phyloP scores from a whole-genome alignment of 495 filamentous ascomycete species.

The Aspergillus indologenus region DNA sequence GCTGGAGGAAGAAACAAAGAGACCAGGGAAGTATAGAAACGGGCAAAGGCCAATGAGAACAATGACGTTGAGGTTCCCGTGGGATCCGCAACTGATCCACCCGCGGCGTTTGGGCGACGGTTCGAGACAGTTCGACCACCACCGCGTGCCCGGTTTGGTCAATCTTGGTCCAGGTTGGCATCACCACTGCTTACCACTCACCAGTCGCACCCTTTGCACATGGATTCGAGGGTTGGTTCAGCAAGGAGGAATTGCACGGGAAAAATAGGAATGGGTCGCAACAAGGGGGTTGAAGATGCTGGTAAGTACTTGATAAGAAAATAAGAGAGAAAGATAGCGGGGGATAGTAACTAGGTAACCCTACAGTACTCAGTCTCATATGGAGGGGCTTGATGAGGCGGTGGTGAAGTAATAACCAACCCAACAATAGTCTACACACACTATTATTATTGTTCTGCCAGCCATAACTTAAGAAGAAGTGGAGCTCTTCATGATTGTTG shows the following conservation, averaged over 20 bases:
- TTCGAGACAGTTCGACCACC: constrained; percentile 13
- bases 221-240: constrained; percentile 4
- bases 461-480: neutral
- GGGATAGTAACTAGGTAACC: neutral
- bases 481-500: neutral
- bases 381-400: neutral
- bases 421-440: too few relatives aligned
- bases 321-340: neutral
- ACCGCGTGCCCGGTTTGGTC: neutral
- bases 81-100: constrained; percentile 8
- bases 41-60: constrained; percentile 5
- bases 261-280: neutral
- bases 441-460: neutral
- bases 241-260: neutral
- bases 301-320: neutral
- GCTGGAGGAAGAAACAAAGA: neutral
- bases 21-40: neutral
- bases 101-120: constrained; percentile 9
- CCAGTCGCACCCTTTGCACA: neutral
- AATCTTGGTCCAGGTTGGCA: neutral
- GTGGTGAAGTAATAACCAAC: neutral
- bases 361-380: too few relatives aligned
- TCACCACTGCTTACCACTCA: neutral
- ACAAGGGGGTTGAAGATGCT: neutral
- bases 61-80: constrained; percentile 14